Evolutionary conservation across 2,329 filamentous ascomycete species (phyloP).

Genomic region (Talaromyces verruculosus): DNA sequence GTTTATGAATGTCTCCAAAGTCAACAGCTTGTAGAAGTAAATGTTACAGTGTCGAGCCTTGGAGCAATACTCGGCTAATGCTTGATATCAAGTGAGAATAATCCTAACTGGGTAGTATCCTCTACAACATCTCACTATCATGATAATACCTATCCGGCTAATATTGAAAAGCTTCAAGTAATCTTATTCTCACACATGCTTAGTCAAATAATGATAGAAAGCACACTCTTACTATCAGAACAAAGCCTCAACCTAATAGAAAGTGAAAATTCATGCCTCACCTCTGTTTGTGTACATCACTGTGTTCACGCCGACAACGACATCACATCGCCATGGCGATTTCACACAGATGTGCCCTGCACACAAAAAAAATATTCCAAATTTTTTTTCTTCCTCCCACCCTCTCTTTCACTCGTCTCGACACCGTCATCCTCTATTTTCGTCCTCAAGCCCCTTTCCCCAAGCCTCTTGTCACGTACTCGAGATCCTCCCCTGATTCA

Average conservation of each 20-base stretch:
- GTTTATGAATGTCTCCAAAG: neutral
- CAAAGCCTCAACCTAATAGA: neutral
- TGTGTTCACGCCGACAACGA: neutral
- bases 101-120: too few species aligned
- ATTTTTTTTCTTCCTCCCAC: neutral
- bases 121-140: neutral
- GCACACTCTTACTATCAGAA: neutral
- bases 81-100: neutral
- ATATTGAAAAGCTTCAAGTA: neutral
- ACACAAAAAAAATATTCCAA: neutral
- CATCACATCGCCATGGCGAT: constrained; percentile 9
- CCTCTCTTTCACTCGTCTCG: neutral
- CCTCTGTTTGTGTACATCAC: neutral
- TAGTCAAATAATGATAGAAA: neutral
- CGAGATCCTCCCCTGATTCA: too few species aligned
- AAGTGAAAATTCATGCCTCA: neutral
- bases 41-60: neutral
- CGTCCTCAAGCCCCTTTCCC: neutral
- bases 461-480: neutral
- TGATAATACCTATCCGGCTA: neutral
- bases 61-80: neutral
- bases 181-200: neutral
- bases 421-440: neutral
- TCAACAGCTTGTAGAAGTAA: neutral
- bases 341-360: neutral